Conservation (phyloP, 2,329 filamentous ascomycete genomes). For the Lachnellula occidentalis region DNA sequence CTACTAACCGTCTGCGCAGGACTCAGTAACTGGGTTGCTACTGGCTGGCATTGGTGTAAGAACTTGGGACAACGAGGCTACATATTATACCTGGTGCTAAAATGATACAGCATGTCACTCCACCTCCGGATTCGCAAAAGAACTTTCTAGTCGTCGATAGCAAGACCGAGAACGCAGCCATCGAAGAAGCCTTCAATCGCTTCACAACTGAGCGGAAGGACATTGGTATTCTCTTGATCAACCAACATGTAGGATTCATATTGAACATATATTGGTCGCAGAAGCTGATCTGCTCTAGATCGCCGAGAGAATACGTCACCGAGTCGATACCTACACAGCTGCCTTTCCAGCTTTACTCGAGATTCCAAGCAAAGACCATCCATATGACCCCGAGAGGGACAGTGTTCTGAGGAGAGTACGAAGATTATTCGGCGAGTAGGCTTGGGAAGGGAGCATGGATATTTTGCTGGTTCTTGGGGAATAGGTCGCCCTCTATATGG, state of each 20-base stretch:
- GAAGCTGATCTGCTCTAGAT: constrained; percentile 49
- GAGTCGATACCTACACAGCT: constrained; percentile 85
- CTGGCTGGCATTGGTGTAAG: constrained; percentile 91
- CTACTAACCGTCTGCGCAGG: constrained; percentile 47
- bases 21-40: constrained; percentile 91
- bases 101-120: constrained; percentile 71
- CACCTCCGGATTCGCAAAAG: constrained; percentile 83
- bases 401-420: constrained; percentile 87
- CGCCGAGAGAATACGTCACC: constrained; percentile 86
- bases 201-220: constrained; percentile 91
- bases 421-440: constrained; percentile 65
- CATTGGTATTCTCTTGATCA: constrained; percentile 93
- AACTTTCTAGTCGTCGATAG: constrained; percentile 96
- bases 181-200: constrained; percentile 83
- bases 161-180: constrained; percentile 84
- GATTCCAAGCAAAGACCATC: constrained; percentile 98
- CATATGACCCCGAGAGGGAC: constrained; percentile 98
- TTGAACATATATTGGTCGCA: background rate
- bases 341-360: constrained; percentile 95
- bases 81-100: constrained; percentile 9
- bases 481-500: background rate
- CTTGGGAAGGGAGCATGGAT: constrained; percentile 1
- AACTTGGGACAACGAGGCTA: constrained; percentile 7
- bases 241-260: constrained; percentile 72
- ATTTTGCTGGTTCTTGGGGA: too few species aligned